Percentiles rank a stretch among this genome's conserved stretches.
phyloP scores from a whole-genome alignment of 257 asterid genomes.

The Catharanthus roseus region DNA sequence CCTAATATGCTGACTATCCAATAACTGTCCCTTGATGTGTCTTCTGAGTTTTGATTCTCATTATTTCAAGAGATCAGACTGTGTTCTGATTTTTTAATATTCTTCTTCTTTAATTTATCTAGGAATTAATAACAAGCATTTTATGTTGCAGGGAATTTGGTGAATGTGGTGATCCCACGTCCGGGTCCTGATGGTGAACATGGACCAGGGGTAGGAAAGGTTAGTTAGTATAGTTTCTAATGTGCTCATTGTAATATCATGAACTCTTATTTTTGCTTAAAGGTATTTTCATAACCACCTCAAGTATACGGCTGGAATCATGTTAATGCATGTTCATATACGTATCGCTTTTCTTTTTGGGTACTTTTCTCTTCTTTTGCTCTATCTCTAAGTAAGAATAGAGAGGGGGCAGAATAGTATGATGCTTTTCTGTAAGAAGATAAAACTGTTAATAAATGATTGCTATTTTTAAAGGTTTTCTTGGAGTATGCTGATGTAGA shows the following conservation, averaged over 20 bases:
- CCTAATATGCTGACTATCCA: constrained; percentile 17
- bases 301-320: not conserved
- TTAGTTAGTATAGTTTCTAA: no score
- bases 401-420: not conserved
- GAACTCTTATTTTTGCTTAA: not conserved
- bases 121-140: not conserved
- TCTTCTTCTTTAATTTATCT: no score
- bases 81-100: not conserved
- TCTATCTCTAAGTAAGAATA: not conserved
- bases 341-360: not conserved
- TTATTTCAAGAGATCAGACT: not conserved
- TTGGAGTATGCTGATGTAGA: constrained; percentile 57
- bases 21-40: constrained; percentile 14
- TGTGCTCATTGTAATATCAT: no score
- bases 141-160: constrained; percentile 58
- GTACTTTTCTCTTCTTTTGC: not conserved
- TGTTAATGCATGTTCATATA: not conserved
- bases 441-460: not conserved
- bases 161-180: constrained; percentile 77
- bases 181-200: constrained; percentile 63
- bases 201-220: constrained; percentile 93
- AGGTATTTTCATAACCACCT: not conserved
- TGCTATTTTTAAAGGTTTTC: constrained; percentile 41
- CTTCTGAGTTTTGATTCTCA: not conserved
- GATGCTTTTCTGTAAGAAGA: not conserved